phyloP scores from a whole-genome alignment of 768 basidiomycete species.

The Wakefieldia striispora region DNA sequence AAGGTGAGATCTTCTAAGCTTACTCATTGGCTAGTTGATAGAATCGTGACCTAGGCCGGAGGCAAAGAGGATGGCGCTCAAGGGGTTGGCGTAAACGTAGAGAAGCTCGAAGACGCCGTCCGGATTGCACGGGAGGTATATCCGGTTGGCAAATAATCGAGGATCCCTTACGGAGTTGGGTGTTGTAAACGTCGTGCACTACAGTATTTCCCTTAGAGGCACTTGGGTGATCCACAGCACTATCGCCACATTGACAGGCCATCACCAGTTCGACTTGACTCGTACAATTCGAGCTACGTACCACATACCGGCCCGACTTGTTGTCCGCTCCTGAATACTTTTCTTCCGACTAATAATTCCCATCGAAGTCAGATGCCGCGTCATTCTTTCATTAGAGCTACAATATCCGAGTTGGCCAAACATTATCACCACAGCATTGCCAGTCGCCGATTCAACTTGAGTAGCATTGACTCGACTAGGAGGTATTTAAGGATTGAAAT shows the following conservation, averaged over 20 bases:
- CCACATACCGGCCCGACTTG: too few relatives aligned
- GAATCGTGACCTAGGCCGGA: conserved; percentile 61
- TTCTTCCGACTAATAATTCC: too few relatives aligned
- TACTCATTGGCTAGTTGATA: conserved; percentile 4
- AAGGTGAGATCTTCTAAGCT: conserved; percentile 56
- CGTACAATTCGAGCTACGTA: too few relatives aligned
- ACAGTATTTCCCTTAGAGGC: not conserved
- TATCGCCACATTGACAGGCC: too few relatives aligned
- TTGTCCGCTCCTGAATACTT: too few relatives aligned
- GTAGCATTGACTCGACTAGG: not conserved
- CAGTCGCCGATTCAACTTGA: not conserved
- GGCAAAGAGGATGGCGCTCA: conserved; percentile 93
- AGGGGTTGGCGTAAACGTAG: conserved; percentile 73
- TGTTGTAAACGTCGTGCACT: not conserved
- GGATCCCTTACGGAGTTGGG: not conserved
- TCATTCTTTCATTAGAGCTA: not conserved
- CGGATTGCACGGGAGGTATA: conserved; percentile 48
- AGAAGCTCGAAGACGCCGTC: conserved; percentile 67
- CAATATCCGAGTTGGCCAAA: not conserved
- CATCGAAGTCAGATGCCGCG: too few relatives aligned
- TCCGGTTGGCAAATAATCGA: conserved; percentile 20
- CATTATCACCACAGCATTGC: not conserved
- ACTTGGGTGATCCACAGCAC: too few relatives aligned
- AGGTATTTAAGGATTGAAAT: not conserved
- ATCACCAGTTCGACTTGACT: too few relatives aligned